phyloP scores from a whole-genome alignment of 805 yeast genomes.

The Spathaspora hagerdaliae region DNA sequence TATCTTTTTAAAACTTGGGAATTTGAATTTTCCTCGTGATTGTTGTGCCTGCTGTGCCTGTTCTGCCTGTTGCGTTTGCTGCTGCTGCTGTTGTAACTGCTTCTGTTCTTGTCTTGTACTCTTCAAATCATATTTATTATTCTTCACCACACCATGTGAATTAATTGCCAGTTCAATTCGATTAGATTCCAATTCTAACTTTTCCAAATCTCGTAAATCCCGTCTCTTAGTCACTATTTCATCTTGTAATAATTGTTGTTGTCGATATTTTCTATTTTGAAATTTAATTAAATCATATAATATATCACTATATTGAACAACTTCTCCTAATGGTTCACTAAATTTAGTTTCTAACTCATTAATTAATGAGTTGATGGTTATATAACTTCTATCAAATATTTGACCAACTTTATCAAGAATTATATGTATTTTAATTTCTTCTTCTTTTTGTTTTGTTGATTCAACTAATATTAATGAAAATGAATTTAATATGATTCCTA shows the following conservation, averaged over 20 bases:
- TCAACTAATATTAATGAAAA: constrained; percentile 48
- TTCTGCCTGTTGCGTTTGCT: too few species aligned
- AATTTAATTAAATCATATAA: constrained; percentile 58
- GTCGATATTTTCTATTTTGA: constrained; percentile 40
- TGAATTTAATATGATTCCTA: constrained; percentile 58
- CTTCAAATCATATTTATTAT: constrained; percentile 18
- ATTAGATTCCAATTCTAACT: constrained; percentile 26
- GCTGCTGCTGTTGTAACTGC: constrained; percentile 14
- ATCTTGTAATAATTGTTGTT: constrained; percentile 25
- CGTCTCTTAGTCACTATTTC: constrained; percentile 29
- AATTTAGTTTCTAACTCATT: constrained; percentile 54
- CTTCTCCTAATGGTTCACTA: constrained; percentile 66
- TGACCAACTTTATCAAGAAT: constrained; percentile 78
- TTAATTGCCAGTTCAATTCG: constrained; percentile 22
- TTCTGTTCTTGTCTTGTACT: constrained; percentile 2
- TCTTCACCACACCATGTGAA: constrained; percentile 17
- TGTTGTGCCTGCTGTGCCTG: neutral
- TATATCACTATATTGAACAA: constrained; percentile 60
- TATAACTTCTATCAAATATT: constrained; percentile 67
- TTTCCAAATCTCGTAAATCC: constrained; percentile 25
- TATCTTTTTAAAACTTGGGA: constrained; percentile 48
- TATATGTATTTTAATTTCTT: constrained; percentile 28
- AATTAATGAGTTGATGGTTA: constrained; percentile 50
- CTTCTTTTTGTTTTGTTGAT: constrained; percentile 14
- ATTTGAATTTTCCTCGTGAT: constrained; percentile 37